Evolutionary conservation across 768 basidiomycete species (phyloP), one percentile per base, ranked within the genome.

Genomic region (Amanita pallidorosea): DNA sequence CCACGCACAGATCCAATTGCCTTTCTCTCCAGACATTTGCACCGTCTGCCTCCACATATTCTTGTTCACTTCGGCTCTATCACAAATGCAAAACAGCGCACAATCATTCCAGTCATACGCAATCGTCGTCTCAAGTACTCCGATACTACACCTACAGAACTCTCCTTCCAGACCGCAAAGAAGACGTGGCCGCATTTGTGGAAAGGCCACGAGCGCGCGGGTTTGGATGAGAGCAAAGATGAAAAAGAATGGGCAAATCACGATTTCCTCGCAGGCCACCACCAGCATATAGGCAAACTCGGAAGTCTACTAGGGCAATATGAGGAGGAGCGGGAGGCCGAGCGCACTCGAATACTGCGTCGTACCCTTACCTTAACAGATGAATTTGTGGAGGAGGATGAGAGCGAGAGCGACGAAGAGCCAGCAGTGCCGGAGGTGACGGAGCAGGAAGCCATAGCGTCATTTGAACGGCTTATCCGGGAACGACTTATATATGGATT

Each of bases 401-500:
- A 79, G 36, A 79, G 80, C 23, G 75, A 73, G 15, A 81, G 80
- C 7, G 72, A 72, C 25, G 74, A 69, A 15, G 38, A 54, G 15
- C 8, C 41, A n/a, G 40, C 43, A 45, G 29, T 59, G 49, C 62
- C 66, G 45, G 58, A 62, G 45, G 79, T 80, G 46, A 71, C 70
- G 8, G 66, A 71, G 5, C 76, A 76, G 38, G 80, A 85, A 51
- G 63, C 65, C 5, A 73, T 67, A 57, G 63, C 57, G 20, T 58
- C 60, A 6, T 88, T 89, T 62, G 75, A 81, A 58, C 69, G 85
- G 37, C 65, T 70, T 25, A 63, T 90, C n/a, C 73, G 67, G 45
- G 86, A 89, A 61, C 68, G 72, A 9, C 83, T 88, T 56, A 84
- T 90, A 20, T 87, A 88, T 55, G 88, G 88, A 5, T 61, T 81